Conservation (phyloP, 225 moss, liverwort and hornwort genomes). For the Climacium dendroides region DNA sequence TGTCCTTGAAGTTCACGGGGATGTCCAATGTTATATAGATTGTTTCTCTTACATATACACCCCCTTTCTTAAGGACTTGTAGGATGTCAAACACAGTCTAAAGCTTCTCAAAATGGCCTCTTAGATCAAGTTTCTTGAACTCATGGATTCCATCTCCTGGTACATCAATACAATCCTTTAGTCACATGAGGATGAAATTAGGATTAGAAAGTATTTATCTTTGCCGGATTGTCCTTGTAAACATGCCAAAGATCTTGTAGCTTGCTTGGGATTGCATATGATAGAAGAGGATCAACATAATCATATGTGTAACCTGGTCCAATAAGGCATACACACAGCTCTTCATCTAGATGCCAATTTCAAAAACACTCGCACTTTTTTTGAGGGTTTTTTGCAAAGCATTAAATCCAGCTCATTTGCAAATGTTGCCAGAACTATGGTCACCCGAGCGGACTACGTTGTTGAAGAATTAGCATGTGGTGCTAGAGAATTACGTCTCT, state of each 20-base stretch:
- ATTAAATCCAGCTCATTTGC: background rate
- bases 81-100: background rate
- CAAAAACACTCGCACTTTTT: background rate
- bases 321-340: background rate
- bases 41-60: conserved; percentile 19
- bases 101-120: conserved; percentile 24
- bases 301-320: background rate
- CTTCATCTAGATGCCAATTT: background rate
- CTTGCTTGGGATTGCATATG: conserved; percentile 5
- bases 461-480: conserved; percentile 6
- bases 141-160: conserved; percentile 1
- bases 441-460: background rate
- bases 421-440: background rate
- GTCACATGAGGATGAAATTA: conserved; percentile 5
- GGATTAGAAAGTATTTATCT: background rate
- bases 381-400: background rate
- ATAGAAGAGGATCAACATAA: background rate
- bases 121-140: conserved; percentile 14
- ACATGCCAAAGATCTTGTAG: background rate
- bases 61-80: conserved; percentile 6
- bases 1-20: conserved; percentile 2
- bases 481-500: background rate
- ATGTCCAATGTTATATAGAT: background rate
- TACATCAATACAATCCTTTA: background rate
- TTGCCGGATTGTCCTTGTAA: background rate